These are phyloP conservation scores for Farysia itapuensis DNA, from an alignment of 1,284 basidiomycete species.

Conservation along the genomic window DNA sequence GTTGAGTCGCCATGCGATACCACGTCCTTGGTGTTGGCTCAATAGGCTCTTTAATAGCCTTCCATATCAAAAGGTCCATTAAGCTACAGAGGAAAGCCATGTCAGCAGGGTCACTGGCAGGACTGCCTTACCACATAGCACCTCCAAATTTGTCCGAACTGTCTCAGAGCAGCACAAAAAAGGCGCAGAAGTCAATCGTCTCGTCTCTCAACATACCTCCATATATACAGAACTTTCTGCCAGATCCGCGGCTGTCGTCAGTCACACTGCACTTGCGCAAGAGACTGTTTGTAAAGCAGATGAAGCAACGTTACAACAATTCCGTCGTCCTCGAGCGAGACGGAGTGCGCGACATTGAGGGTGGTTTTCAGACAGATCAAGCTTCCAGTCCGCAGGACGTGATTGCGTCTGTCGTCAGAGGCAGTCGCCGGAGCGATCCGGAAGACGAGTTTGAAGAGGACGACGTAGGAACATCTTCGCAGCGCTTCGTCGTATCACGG, in stretches of 20 bases:
- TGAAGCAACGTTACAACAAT: slow-evolving; percentile 9
- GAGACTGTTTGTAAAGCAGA: slow-evolving; percentile 14
- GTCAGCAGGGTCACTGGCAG: slow-evolving; percentile 13
- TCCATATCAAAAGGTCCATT: slow-evolving; percentile 47
- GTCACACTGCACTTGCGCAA: slow-evolving; percentile 46
- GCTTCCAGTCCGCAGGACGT: slow-evolving; percentile 20
- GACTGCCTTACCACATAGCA: no score
- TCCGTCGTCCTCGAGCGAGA: slow-evolving; percentile 40
- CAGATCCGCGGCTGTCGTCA: slow-evolving; percentile 23
- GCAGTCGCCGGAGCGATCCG: slow-evolving; percentile 1
- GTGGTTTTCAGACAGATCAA: slow-evolving; percentile 39
- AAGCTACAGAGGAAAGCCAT: slow-evolving; percentile 30
- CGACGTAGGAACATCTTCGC: no score
- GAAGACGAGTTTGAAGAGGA: slow-evolving; percentile 4
- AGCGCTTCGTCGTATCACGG: slow-evolving; percentile 27
- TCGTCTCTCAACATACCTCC: slow-evolving; percentile 35
- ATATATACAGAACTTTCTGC: slow-evolving; percentile 26
- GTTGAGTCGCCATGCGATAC: slow-evolving; percentile 41
- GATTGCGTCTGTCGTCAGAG: slow-evolving; percentile 18
- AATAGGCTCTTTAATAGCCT: slow-evolving; percentile 54
- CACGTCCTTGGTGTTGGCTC: slow-evolving; percentile 57
- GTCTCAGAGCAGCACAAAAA: slow-evolving; percentile 22
- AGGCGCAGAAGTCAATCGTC: slow-evolving; percentile 14
- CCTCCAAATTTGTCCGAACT: slow-evolving; percentile 22
- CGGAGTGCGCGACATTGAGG: slow-evolving; percentile 33